Base-by-base conservation (phyloP, 1,139 yeast species). In the Yarrowia galli region DNA sequence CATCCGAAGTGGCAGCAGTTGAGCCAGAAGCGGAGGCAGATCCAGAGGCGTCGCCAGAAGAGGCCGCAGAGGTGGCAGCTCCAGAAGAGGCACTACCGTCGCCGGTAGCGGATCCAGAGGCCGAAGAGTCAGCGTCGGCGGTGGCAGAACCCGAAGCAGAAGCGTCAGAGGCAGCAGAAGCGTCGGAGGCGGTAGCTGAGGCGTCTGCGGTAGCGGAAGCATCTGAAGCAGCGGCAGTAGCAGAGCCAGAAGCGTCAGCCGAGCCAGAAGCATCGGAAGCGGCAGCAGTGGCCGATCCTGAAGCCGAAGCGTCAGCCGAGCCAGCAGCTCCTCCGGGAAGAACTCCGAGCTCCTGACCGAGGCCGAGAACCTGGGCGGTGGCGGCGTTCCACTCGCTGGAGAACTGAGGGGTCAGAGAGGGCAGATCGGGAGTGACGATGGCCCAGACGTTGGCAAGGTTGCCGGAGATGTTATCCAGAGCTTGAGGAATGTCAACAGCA, bases 381-480 rank as follows among this genome's bases (percentile, higher is more conserved):
- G 69, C 69, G 43, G 69, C 60, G 40, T 68, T 67, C 68, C 68
- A 70, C 46, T 61, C 61, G 12, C 61, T 32, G 35, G 65, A 40
- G 35, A 64, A 68, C 48, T 51, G 61, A 23, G 68, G 65, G 61
- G 69, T 69, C 23, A 68, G 68, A 12, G 70, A 61, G n/a, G 68
- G 58, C 43, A 69, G 67, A 15, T 56, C 54, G 43, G 70, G 70
- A 32, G 68, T 38, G 22, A 70, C 54, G 8, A 69, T 43, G 22
- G 45, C 67, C 43, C 66, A 49, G 13, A 70, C 67, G 23, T 67
- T 67, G 42, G 68, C 38, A 20, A 68, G 68, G 68, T 67, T 68
- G 35, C 66, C 32, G 9, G 49, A 20, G n/a, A 68, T 65, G 46
- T 69, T 65, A 28, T 69, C 51, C 32, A 67, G 46, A 43, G 70